These are phyloP conservation scores for Sporobolomyces pararoseus DNA, from an alignment of 768 basidiomycete species.

Conservation along the genomic window DNA sequence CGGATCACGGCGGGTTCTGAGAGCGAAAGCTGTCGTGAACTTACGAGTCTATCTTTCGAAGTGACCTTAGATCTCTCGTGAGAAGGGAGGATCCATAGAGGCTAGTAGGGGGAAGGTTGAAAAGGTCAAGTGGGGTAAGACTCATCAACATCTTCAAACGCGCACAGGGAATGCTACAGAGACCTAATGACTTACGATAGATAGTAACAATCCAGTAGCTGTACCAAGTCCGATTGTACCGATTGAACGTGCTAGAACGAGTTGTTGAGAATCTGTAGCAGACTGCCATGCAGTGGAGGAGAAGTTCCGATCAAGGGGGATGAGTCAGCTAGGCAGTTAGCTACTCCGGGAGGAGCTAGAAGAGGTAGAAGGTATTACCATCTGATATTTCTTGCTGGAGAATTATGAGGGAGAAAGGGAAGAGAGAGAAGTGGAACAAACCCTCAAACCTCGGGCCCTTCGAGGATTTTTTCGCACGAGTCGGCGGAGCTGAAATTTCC, in stretches of 20 bases:
- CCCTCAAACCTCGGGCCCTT: no score
- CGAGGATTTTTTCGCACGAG: no score
- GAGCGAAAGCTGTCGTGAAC: neutral
- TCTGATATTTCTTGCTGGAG: no score
- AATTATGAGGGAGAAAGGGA: no score
- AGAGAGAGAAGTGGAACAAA: no score
- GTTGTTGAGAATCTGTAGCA: neutral
- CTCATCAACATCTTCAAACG: neutral
- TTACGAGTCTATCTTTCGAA: conserved; percentile 4
- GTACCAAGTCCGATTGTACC: neutral
- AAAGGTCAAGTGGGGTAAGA: neutral
- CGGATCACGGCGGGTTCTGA: neutral
- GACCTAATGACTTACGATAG: neutral
- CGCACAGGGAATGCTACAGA: neutral
- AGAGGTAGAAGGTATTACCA: no score
- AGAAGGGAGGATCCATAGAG: neutral
- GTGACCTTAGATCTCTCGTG: neutral
- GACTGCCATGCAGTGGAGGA: no score
- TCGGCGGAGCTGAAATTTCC: no score
- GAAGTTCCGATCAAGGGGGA: no score
- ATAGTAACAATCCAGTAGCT: neutral
- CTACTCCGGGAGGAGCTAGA: no score
- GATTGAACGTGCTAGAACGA: conserved; percentile 2
- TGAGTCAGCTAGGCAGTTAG: no score
- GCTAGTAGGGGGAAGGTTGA: neutral